Base-by-base conservation (phyloP, 2,329 filamentous ascomycete species). In the Tolypocladium endophyticum region DNA sequence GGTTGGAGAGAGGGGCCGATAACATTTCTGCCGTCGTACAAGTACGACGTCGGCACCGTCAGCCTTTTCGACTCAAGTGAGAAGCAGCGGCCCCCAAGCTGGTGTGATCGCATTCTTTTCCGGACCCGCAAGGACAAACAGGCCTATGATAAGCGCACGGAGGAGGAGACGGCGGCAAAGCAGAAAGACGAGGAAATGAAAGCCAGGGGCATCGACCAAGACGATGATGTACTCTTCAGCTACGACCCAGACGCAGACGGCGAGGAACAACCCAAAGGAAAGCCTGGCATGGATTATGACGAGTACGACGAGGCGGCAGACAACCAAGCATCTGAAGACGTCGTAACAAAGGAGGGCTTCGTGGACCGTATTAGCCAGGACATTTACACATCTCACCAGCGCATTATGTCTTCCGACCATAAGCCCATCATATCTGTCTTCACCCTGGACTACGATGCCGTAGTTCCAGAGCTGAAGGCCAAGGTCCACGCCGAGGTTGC, bases 61-160 rank as follows among this genome's bases (percentile, higher is more conserved):
- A 90, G 90, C 2, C 82, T 92, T 36, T 99, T 97, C 70, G 95
- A 99, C 74, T 91, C 92, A 0, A 96, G 92, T 65, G 94, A 97
- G 70, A 99, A 99, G 76, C 87, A 87, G 64, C 84, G 95, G 58
- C 88, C 90, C 2, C 94, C 94, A 3, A 96, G 92, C 70, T 99
- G 94, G 93, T 99, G 94, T 71, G 94, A 99, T 74, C 88, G 94
- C 20, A 92, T 99, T 54, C 74, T 99, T 0, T 99, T 87, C 71
- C 83, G 93, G 9, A 94, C 91, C 2, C 84, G 87, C 47, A 82
- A 79, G 55, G 87, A 94, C 67, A 87, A 83, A 63, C 74, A 87
- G 33, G 79, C 79, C 3, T 87, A 90, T 65, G 85, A 92, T 57
- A 76, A 77, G 41, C 86, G 82, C 59, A 70, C 82, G 0, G 78